phyloP scores from a whole-genome alignment of 768 basidiomycete genomes.

The Boletales sp. region DNA sequence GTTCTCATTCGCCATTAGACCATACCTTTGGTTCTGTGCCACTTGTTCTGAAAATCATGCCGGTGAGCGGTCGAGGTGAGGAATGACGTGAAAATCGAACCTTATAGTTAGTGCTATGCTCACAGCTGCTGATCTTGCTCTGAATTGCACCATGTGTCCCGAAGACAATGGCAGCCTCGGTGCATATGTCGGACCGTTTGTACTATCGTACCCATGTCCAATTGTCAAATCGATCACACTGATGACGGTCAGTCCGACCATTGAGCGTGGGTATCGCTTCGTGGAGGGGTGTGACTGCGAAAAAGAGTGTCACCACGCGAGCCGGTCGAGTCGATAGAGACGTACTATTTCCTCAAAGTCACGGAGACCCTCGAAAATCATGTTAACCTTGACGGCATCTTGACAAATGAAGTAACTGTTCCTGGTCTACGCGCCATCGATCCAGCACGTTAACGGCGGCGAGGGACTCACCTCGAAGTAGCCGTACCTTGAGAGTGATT shows the following conservation, averaged over 20 bases:
- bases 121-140: conserved; percentile 42
- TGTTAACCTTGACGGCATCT: conserved; percentile 61
- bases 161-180: conserved; percentile 68
- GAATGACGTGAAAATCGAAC: conserved; percentile 33
- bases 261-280: conserved; percentile 52
- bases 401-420: conserved; percentile 81
- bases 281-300: conserved; percentile 16
- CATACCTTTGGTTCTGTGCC: conserved; percentile 87
- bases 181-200: conserved; percentile 60
- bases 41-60: conserved; percentile 54
- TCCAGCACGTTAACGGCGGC: neutral
- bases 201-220: conserved; percentile 63
- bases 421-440: conserved; percentile 48
- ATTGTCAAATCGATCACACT: conserved; percentile 72
- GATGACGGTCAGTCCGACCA: conserved; percentile 59
- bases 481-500: conserved; percentile 52
- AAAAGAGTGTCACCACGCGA: neutral
- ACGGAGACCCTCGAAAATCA: conserved; percentile 67
- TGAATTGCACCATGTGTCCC: conserved; percentile 84
- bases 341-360: conserved; percentile 44
- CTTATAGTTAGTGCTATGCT: conserved; percentile 68
- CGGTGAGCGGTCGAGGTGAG: neutral
- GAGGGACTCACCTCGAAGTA: conserved; percentile 58
- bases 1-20: neutral
- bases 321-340: neutral